These are phyloP conservation scores for Hirschfeldia incana DNA, from an alignment of 345 rosid genomes.

Conservation along the genomic window DNA sequence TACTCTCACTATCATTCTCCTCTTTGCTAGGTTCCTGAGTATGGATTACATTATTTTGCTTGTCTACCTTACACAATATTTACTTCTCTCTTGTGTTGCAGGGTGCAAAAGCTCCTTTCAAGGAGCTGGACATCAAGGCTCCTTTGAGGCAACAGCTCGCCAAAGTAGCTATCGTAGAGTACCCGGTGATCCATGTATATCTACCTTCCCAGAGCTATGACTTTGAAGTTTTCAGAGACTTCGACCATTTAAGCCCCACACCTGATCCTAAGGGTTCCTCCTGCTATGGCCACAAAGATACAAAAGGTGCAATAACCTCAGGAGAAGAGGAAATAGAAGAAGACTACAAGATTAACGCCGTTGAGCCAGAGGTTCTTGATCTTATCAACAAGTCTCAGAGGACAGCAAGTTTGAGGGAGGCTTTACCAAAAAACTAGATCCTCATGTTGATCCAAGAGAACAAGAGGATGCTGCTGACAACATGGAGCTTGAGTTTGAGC, in stretches of 20 bases:
- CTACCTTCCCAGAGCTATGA: slow-evolving; percentile 65
- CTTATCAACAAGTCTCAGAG: slow-evolving; percentile 32
- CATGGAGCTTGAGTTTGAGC: slow-evolving; percentile 64
- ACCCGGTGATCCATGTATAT: slow-evolving; percentile 81
- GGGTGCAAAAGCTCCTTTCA: too few relatives aligned
- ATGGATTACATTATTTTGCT: too few relatives aligned
- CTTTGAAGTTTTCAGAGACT: slow-evolving; percentile 61
- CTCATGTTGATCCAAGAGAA: slow-evolving; percentile 21
- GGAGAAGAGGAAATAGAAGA: slow-evolving; percentile 74
- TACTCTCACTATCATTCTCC: not conserved
- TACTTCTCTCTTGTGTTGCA: too few relatives aligned
- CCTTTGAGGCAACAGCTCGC: slow-evolving; percentile 67
- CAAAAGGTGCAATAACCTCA: slow-evolving; percentile 43
- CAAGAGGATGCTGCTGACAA: slow-evolving; percentile 21
- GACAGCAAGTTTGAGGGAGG: slow-evolving; percentile 4
- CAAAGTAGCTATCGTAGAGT: slow-evolving; percentile 58
- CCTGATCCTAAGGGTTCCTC: slow-evolving; percentile 21
- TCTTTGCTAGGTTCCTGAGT: not conserved
- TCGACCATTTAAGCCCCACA: slow-evolving; percentile 10
- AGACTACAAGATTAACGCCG: slow-evolving; percentile 33
- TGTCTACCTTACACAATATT: too few relatives aligned
- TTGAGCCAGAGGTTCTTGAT: slow-evolving; percentile 52
- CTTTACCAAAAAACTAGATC: not conserved
- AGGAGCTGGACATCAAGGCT: slow-evolving; percentile 51
- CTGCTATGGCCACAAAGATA: slow-evolving; percentile 34